Conservation (phyloP, 176 grass and related monocot species). For the Musa beccarii region DNA sequence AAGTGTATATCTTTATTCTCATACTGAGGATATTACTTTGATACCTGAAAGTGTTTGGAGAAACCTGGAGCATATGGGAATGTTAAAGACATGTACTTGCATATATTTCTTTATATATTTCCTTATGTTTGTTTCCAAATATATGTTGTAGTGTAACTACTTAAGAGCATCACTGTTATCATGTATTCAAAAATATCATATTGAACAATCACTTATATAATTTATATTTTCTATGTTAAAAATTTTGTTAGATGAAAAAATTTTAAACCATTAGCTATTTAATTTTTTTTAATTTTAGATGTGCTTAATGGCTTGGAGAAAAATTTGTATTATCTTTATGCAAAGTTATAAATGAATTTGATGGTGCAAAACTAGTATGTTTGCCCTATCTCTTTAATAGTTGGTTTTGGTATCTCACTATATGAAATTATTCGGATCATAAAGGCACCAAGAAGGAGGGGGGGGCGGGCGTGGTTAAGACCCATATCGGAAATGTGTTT, state of each 20-base stretch:
- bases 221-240: not conserved
- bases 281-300: constrained; percentile 16
- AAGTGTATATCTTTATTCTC: constrained; percentile 70
- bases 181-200: not conserved
- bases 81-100: constrained; percentile 45
- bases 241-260: not conserved
- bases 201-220: not conserved
- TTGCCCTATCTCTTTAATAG: constrained; percentile 1
- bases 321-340: constrained; percentile 61
- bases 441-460: too few species aligned
- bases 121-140: not conserved
- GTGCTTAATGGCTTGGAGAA: constrained; percentile 73
- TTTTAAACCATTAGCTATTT: not conserved
- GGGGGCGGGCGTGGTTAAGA: too few species aligned
- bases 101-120: constrained; percentile 9
- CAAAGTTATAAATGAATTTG: constrained; percentile 63
- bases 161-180: not conserved
- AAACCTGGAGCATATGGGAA: constrained; percentile 66
- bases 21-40: constrained; percentile 64
- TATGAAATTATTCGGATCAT: too few species aligned
- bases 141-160: not conserved
- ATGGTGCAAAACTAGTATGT: constrained; percentile 30
- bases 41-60: constrained; percentile 81
- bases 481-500: too few species aligned
- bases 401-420: too few species aligned